These are phyloP conservation scores for Sanghuangporus weigelae DNA, from an alignment of 1,284 basidiomycete species.

Conservation along the genomic window DNA sequence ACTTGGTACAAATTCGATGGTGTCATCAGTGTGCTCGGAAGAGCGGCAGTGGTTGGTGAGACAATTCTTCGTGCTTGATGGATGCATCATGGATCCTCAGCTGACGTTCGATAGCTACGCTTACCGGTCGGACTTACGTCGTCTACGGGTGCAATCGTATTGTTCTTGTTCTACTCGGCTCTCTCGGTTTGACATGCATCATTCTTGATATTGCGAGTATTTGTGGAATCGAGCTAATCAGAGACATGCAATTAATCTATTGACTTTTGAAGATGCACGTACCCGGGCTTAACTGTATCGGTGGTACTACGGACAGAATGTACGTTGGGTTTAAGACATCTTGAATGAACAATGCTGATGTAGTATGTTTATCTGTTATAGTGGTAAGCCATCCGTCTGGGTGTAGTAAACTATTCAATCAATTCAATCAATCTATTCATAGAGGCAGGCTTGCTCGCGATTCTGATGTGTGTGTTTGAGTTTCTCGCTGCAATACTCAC, in stretches of 20 bases:
- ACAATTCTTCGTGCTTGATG: background rate
- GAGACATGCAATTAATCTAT: slow-evolving; percentile 18
- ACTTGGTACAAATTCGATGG: slow-evolving; percentile 28
- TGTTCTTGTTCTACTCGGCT: slow-evolving; percentile 25
- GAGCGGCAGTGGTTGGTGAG: slow-evolving; percentile 30
- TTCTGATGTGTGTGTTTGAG: slow-evolving; percentile 29
- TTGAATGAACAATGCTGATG: background rate
- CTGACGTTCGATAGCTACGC: slow-evolving; percentile 23
- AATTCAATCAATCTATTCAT: background rate
- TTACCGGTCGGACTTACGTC: slow-evolving; percentile 30
- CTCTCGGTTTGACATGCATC: slow-evolving; percentile 26
- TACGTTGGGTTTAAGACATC: background rate
- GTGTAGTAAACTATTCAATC: slow-evolving; percentile 17
- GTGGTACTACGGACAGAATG: slow-evolving; percentile 20
- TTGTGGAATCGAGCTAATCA: background rate
- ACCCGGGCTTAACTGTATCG: slow-evolving; percentile 20
- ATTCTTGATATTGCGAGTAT: slow-evolving; percentile 28
- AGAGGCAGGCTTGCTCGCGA: slow-evolving; percentile 25
- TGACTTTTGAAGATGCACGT: slow-evolving; percentile 20
- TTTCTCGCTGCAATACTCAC: slow-evolving; percentile 25
- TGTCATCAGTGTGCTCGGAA: slow-evolving; percentile 29
- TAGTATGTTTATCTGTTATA: background rate
- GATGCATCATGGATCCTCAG: background rate
- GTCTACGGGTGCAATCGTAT: slow-evolving; percentile 26
- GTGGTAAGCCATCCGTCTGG: background rate